Percentiles rank a stretch among this genome's conserved stretches.
Evolutionary conservation across 495 filamentous ascomycete species (phyloP).

Genomic region (Neurospora sp.): DNA sequence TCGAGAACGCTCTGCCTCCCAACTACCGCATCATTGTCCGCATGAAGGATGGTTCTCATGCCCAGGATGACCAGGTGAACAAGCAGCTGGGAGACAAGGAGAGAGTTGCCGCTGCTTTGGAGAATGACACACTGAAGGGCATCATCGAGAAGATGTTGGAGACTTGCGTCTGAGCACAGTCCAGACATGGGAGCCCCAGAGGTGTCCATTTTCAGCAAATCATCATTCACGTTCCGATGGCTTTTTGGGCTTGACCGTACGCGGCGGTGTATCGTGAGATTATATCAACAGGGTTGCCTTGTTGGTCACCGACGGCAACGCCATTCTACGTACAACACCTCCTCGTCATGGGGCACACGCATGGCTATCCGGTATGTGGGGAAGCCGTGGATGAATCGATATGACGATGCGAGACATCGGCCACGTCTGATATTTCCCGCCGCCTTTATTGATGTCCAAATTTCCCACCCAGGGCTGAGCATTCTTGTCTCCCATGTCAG

Average conservation of each 20-base stretch:
- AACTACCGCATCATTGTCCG: conserved; percentile 85
- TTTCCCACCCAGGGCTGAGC: not conserved
- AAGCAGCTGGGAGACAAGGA: conserved; percentile 96
- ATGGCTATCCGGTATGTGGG: not conserved
- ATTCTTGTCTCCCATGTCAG: not conserved
- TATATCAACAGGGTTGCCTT: not conserved
- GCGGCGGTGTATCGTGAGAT: not conserved
- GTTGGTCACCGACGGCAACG: not conserved
- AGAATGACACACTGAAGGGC: conserved; percentile 82
- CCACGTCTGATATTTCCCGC: not conserved
- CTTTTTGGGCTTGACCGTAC: not conserved
- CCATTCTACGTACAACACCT: not conserved
- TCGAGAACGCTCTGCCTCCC: conserved; percentile 86
- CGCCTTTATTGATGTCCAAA: not conserved
- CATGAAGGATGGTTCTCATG: conserved; percentile 94
- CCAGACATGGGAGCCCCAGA: not conserved
- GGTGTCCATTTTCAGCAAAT: not conserved
- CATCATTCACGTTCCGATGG: not conserved
- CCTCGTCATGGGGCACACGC: not conserved
- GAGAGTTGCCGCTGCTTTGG: conserved; percentile 84
- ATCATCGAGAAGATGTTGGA: conserved; percentile 90
- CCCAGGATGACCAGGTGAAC: conserved; percentile 86
- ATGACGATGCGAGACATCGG: not conserved
- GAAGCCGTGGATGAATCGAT: not conserved
- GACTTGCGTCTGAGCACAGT: conserved; percentile 44